Evolutionary conservation across 768 basidiomycete species (phyloP).

Genomic region (Tylopilus subfusipes): DNA sequence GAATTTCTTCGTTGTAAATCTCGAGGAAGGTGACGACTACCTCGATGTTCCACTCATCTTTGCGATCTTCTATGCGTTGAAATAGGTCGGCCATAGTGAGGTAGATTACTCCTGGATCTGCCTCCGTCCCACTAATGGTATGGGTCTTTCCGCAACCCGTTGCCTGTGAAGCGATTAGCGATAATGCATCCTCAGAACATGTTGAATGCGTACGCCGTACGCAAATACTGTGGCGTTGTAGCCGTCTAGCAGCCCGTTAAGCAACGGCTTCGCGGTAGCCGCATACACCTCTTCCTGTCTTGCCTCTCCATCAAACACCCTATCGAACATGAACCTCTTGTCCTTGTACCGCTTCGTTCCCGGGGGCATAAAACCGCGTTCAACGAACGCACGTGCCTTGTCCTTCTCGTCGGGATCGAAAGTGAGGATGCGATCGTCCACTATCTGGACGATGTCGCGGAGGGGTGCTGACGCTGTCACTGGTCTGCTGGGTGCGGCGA

Average conservation of each 20-base stretch:
- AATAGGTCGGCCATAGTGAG: conserved; percentile 97
- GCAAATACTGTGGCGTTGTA: conserved; percentile 98
- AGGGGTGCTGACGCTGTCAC: conserved; percentile 54
- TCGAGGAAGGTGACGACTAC: conserved; percentile 95
- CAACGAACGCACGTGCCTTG: conserved; percentile 71
- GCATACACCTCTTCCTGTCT: conserved; percentile 86
- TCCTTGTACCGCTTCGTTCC: conserved; percentile 95
- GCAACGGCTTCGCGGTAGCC: conserved; percentile 78
- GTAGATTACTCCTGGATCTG: conserved; percentile 92
- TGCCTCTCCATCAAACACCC: conserved; percentile 79
- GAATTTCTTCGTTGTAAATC: conserved; percentile 99
- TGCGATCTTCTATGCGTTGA: conserved; percentile 83
- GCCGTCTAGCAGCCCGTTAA: conserved; percentile 84
- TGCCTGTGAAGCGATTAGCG: conserved; percentile 53
- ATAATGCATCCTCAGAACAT: conserved; percentile 1
- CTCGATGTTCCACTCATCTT: conserved; percentile 80
- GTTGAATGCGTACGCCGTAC: conserved; percentile 74
- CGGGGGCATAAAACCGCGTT: conserved; percentile 80
- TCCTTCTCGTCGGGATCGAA: conserved; percentile 96
- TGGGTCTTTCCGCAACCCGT: conserved; percentile 99
- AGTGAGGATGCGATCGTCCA: conserved; percentile 92
- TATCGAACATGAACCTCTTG: conserved; percentile 95
- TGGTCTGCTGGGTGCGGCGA: conserved; percentile 61
- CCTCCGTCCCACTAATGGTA: conserved; percentile 90
- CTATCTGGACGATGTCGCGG: conserved; percentile 78